These are phyloP conservation scores for Telopea speciosissima DNA, from an alignment of 177 flowering plant species.

Conservation along the genomic window DNA sequence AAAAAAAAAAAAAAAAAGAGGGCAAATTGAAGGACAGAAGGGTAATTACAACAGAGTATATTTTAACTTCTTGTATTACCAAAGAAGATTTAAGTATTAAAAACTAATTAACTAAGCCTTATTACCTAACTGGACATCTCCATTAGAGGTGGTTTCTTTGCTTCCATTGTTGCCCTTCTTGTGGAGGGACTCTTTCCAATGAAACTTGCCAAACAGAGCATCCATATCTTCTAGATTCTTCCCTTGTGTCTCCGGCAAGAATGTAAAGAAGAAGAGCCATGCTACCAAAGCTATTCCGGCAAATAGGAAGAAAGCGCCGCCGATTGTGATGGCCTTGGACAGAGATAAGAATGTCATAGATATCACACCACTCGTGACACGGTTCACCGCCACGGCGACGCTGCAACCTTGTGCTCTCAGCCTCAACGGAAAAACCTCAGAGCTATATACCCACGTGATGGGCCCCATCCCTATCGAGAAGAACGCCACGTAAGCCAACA, in stretches of 20 bases:
- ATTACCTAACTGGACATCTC: background rate
- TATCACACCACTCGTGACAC: conserved; percentile 40
- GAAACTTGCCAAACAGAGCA: conserved; percentile 16
- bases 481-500: conserved; percentile 32
- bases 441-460: conserved; percentile 57
- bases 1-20: too few species aligned
- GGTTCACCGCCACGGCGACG: conserved; percentile 37
- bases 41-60: too few species aligned
- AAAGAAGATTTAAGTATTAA: too few species aligned
- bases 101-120: background rate
- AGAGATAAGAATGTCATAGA: conserved; percentile 42
- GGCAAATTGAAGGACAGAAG: too few species aligned
- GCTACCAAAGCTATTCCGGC: conserved; percentile 31
- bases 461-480: conserved; percentile 73
- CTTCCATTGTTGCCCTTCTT: background rate
- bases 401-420: conserved; percentile 44
- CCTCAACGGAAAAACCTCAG: conserved; percentile 61
- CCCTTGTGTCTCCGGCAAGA: conserved; percentile 54
- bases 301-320: conserved; percentile 45
- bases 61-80: too few species aligned
- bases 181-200: background rate
- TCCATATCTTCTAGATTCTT: conserved; percentile 35
- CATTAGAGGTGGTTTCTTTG: background rate
- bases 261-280: conserved; percentile 39
- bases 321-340: conserved; percentile 34